Evolutionary conservation across 345 rosid genomes (phyloP), one percentile per base, ranked within the genome.

Genomic region (Nasturtium officinale): DNA sequence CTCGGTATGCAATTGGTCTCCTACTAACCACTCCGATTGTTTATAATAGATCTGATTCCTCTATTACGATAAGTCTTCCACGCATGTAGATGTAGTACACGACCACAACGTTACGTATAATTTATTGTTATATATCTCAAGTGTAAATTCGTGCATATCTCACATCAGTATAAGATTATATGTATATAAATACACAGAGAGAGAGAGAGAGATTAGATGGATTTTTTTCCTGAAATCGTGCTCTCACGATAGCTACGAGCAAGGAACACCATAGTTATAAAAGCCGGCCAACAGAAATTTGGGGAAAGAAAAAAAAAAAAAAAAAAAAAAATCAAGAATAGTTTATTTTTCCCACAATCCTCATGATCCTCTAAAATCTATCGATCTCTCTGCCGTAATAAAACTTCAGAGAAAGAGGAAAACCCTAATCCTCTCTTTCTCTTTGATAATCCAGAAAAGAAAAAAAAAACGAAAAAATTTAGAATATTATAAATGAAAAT

Each of bases 231-330:
- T 76, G 32, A 84, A 85, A 80, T 82, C 88, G 91, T 85, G 89
- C 78, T 62, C 53, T 58, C 90, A 87, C 91, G 86, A 79, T 83
- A 57, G 67, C 89, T 80, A 81, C 89, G 81, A 69, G 76, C 77
- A 83, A 81, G 88, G 87, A 78, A 65, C 71, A 78, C 85, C 28
- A 2, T 26, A 61, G 70, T 62, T 53, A 47, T 67, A 45, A 59
- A 79, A 78, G 69, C 76, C 74, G 68, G 69, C 81, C 62, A 43
- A 72, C 74, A 50, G 42, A 72, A 65, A 23, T 6, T 37, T 23
- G 25, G 25, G 25, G 25, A 2, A 23, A 37, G 25, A 2, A 23
- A 37, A 7, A 64, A 60, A 37, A 29, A 29, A 0, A 23, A 5
- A 61, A 29, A 32, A 33, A 65, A 18, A 68, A 10, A 50, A 46